A percentile compares a stretch with the other conserved stretches of the same genome.
phyloP scores from a whole-genome alignment of 2,329 filamentous ascomycete genomes.

The Geosmithia putterillii region DNA sequence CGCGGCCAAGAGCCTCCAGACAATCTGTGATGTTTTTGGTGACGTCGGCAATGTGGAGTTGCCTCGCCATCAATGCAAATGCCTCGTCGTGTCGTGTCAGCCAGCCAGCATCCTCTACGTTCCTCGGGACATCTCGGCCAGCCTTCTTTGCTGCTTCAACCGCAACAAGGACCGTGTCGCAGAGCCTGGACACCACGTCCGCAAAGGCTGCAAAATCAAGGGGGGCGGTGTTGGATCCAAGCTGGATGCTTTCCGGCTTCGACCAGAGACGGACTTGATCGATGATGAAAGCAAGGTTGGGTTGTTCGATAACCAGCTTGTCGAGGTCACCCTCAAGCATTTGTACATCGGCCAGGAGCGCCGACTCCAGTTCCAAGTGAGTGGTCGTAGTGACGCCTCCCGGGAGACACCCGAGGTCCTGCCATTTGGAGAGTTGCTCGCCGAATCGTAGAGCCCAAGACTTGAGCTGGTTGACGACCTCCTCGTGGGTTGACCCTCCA shows the following conservation, averaged over 20 bases:
- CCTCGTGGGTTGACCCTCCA: constrained; percentile 35
- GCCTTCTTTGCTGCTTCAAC: constrained; percentile 59
- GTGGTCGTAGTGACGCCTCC: constrained; percentile 30
- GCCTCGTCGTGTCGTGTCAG: constrained; percentile 31
- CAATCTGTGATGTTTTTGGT: constrained; percentile 24
- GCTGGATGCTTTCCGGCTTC: constrained; percentile 8
- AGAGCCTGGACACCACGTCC: constrained; percentile 46
- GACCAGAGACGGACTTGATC: constrained; percentile 57
- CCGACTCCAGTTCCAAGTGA: constrained; percentile 17
- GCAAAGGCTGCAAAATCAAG: constrained; percentile 34
- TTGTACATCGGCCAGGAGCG: constrained; percentile 22
- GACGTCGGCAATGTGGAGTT: constrained; percentile 48
- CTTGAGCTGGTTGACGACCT: constrained; percentile 31
- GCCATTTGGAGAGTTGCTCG: constrained; percentile 25
- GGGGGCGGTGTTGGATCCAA: constrained; percentile 4
- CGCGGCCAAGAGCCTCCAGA: constrained; percentile 19
- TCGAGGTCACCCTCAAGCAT: constrained; percentile 28
- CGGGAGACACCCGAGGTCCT: constrained; percentile 36
- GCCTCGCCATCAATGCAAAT: constrained; percentile 39
- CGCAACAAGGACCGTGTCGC: constrained; percentile 66
- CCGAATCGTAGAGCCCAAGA: constrained; percentile 36
- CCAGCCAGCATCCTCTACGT: constrained; percentile 23
- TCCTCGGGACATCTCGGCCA: constrained; percentile 25
- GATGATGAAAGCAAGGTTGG: constrained; percentile 52
- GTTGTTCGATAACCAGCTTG: constrained; percentile 24